phyloP scores from a whole-genome alignment of 176 grass and related monocot genomes.

The Triticum timopheevii region DNA sequence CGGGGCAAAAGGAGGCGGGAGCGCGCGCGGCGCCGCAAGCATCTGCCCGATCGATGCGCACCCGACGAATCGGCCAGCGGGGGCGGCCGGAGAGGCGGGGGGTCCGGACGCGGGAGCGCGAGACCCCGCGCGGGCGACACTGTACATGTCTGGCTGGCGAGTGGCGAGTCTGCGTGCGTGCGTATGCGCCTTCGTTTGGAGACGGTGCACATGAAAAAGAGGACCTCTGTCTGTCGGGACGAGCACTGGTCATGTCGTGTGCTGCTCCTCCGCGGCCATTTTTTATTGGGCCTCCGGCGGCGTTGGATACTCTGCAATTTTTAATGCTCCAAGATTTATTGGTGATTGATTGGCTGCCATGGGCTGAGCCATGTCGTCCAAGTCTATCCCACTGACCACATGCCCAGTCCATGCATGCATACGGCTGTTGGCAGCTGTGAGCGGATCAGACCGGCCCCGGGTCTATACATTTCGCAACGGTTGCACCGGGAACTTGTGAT shows the following conservation, averaged over 20 bases:
- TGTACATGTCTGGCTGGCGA: background rate
- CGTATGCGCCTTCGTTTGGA: background rate
- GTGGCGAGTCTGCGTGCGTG: background rate
- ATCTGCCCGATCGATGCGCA: background rate
- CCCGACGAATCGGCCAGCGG: background rate
- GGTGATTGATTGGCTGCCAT: too few relatives aligned
- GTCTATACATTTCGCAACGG: background rate
- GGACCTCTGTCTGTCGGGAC: background rate
- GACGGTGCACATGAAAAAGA: constrained; percentile 1
- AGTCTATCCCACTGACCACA: background rate
- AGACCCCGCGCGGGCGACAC: background rate
- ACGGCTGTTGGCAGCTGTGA: background rate
- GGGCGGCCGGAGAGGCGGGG: background rate
- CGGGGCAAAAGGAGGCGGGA: background rate
- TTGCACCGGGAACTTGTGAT: background rate
- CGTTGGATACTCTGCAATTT: background rate
- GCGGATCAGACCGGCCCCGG: background rate
- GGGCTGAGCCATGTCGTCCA: background rate
- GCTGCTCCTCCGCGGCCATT: background rate
- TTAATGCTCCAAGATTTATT: background rate
- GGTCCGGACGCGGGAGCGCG: background rate
- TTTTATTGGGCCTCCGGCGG: background rate
- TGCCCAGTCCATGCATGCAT: background rate
- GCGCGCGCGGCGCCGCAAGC: background rate
- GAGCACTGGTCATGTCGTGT: background rate